These are phyloP conservation scores for Eucalyptus polyanthemos DNA, from an alignment of 345 rosid species.

Conservation along the genomic window DNA sequence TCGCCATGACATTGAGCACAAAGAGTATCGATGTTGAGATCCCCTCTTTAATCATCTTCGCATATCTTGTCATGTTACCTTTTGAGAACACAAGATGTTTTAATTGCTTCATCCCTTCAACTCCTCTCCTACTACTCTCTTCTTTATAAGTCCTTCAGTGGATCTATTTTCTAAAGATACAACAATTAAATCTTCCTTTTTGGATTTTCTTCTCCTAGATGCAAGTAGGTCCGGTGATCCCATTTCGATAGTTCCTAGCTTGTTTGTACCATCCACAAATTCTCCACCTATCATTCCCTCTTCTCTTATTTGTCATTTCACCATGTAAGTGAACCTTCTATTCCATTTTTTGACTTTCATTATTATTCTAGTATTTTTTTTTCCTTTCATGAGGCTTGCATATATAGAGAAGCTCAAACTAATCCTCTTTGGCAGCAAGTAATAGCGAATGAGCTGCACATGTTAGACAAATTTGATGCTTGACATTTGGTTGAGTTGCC, in stretches of 20 bases:
- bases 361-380: neutral
- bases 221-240: neutral
- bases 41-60: neutral
- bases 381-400: neutral
- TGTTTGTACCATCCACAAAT: neutral
- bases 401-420: neutral
- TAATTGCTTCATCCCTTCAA: neutral
- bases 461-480: neutral
- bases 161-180: neutral
- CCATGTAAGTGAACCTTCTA: neutral
- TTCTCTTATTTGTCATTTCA: neutral
- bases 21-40: neutral
- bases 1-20: neutral
- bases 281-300: neutral
- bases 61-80: rapidly evolving
- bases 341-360: neutral
- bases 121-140: neutral
- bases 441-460: neutral
- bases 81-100: neutral
- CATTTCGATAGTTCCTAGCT: neutral
- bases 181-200: neutral
- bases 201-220: neutral
- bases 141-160: neutral
- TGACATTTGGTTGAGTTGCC: neutral
- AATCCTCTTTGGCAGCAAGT: neutral